Conservation (phyloP, 768 basidiomycete species). For the Macrolepiota albuminosa region DNA sequence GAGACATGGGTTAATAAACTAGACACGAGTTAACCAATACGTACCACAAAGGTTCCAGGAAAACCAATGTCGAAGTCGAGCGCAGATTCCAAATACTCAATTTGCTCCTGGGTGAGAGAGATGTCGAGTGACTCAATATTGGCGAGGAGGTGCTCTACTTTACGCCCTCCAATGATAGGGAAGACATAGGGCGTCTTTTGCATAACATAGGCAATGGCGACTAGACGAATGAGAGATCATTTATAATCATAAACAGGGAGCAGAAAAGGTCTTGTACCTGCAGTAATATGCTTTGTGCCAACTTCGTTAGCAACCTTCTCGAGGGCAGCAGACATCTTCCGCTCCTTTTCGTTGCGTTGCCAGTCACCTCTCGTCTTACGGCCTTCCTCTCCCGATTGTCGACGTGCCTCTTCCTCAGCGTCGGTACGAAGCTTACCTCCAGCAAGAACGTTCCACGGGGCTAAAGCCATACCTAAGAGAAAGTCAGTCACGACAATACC, state of each 20-base stretch:
- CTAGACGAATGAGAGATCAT: constrained; percentile 15
- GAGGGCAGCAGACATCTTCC: constrained; percentile 26
- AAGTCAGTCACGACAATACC: constrained; percentile 22
- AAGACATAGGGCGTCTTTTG: constrained; percentile 51
- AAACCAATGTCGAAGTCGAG: constrained; percentile 45
- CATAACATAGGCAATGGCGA: constrained; percentile 51
- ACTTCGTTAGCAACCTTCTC: constrained; percentile 36
- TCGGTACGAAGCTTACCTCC: constrained; percentile 43
- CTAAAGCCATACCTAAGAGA: constrained; percentile 17
- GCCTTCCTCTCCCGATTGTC: constrained; percentile 21
- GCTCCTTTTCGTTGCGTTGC: constrained; percentile 30
- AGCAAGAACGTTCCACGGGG: constrained; percentile 21
- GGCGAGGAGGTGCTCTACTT: constrained; percentile 43
- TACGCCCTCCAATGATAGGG: constrained; percentile 48
- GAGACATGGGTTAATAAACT: background rate
- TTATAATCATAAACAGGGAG: background rate
- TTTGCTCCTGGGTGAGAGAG: constrained; percentile 38
- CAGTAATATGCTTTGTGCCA: constrained; percentile 27
- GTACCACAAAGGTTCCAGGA: constrained; percentile 28
- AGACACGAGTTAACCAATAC: background rate
- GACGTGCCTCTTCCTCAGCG: constrained; percentile 29
- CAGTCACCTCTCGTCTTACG: constrained; percentile 17
- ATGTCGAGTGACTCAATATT: constrained; percentile 50
- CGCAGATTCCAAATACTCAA: constrained; percentile 37
- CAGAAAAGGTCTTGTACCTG: constrained; percentile 9